A percentile compares a stretch with the other conserved stretches of the same genome.
These are phyloP conservation scores for Chlamydomonas asymmetrica DNA, from an alignment of 139 green algal species.

Conservation along the genomic window DNA sequence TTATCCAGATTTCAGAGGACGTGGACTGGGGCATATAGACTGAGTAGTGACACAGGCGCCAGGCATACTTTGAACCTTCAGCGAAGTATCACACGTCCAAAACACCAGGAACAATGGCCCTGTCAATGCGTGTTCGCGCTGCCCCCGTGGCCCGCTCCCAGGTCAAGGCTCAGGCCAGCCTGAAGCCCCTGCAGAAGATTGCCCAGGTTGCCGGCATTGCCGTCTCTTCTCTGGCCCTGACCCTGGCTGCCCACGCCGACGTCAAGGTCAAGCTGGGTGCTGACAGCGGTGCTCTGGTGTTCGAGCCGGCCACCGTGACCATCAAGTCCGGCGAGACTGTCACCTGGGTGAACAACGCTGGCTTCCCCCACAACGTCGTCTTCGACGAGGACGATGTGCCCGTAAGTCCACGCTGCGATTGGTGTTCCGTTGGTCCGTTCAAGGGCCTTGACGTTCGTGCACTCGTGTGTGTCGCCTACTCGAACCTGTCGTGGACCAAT, in stretches of 20 bases:
- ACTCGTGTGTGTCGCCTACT: too few relatives aligned
- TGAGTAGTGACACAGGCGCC: too few relatives aligned
- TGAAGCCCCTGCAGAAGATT: slow-evolving; percentile 34
- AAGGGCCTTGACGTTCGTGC: too few relatives aligned
- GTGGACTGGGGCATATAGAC: too few relatives aligned
- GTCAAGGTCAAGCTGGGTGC: slow-evolving; percentile 82
- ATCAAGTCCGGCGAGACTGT: slow-evolving; percentile 81
- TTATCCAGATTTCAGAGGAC: too few relatives aligned
- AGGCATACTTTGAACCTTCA: too few relatives aligned
- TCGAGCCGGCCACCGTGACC: slow-evolving; percentile 70
- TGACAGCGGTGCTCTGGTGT: slow-evolving; percentile 74
- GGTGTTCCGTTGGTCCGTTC: too few relatives aligned
- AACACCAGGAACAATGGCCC: slow-evolving; percentile 8
- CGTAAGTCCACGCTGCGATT: too few relatives aligned
- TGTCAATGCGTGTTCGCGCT: not conserved
- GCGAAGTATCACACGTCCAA: too few relatives aligned
- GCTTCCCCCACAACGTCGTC: slow-evolving; percentile 86
- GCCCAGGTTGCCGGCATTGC: slow-evolving; percentile 63
- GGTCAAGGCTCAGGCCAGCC: slow-evolving; percentile 18
- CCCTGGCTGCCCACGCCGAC: slow-evolving; percentile 65
- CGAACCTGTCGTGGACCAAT: too few relatives aligned
- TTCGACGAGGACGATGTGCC: slow-evolving; percentile 94
- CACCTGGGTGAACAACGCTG: slow-evolving; percentile 84
- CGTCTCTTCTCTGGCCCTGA: slow-evolving; percentile 70
- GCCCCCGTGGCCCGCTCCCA: slow-evolving; percentile 8